Evolutionary conservation across 768 basidiomycete genomes (phyloP).

Genomic region (Nidularia pulvinata): DNA sequence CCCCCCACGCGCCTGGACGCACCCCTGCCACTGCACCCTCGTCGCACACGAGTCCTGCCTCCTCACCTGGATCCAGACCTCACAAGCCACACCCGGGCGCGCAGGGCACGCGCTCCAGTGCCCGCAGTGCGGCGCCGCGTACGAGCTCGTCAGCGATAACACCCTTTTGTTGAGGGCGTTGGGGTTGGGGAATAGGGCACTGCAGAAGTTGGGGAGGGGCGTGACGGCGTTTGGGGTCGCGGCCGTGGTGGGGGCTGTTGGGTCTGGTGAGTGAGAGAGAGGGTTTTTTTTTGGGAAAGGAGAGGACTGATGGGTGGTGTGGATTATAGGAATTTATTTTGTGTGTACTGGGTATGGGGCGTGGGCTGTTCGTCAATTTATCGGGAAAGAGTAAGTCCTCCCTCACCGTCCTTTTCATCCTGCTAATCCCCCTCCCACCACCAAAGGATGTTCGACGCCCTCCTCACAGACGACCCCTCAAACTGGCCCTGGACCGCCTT

Average conservation of each 20-base stretch:
- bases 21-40: conserved; percentile 81
- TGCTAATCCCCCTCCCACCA: background rate
- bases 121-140: conserved; percentile 70
- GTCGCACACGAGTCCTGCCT: conserved; percentile 82
- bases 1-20: conserved; percentile 65
- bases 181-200: conserved; percentile 43
- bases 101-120: conserved; percentile 74
- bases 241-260: conserved; percentile 51
- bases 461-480: conserved; percentile 66
- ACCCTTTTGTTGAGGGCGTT: conserved; percentile 51
- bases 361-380: conserved; percentile 66
- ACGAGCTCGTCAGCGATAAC: conserved; percentile 68
- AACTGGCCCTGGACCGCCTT: conserved; percentile 81
- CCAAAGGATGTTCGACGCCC: conserved; percentile 56
- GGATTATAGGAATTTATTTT: conserved; percentile 31
- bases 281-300: background rate
- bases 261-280: conserved; percentile 49
- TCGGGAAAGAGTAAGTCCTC: conserved; percentile 61
- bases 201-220: conserved; percentile 51
- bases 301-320: background rate
- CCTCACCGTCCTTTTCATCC: background rate
- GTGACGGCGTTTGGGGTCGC: conserved; percentile 51
- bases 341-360: conserved; percentile 70
- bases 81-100: conserved; percentile 55
- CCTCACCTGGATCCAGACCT: conserved; percentile 75